Base-by-base conservation (phyloP, 495 filamentous ascomycete species). In the Penicillium cosmopolitanum region DNA sequence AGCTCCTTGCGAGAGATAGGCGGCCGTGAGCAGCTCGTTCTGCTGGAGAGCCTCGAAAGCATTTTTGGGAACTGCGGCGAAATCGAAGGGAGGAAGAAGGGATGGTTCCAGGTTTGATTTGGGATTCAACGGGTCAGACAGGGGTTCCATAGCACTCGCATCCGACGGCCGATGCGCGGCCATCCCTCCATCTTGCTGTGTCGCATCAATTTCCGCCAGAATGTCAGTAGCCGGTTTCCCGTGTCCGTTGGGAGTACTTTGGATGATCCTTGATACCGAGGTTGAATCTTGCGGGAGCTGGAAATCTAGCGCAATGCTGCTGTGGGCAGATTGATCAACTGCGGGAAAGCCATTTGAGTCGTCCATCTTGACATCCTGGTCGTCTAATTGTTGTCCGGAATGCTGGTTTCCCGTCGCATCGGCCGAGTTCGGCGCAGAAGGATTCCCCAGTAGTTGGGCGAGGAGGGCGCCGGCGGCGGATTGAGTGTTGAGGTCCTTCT, bases 381-480 rank as follows among this genome's bases (percentile, higher is more conserved):
- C 48, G n/a, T 66, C 55, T 11, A 21, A 46, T 40, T 55, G 46
- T 52, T 52, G 57, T 28, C 55, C 64, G 40, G 58, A 51, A 28
- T 56, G 51, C 53, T 50, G 44, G n/a, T 51, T 56, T 57, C 46
- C 46, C 21, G 46, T 48, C 46, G 46, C 46, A 48, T 48, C 46
- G 10, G 21, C 10, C 6, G 46, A 48, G n/a, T 48, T 48, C 21
- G 51, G 42, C 35, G 58, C 58, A 47, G 64, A 60, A 48, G 63
- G 73, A 60, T 74, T 77, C 23, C 75, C 75, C 34, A 80, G 73
- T 1, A 79, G 66, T 64, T 79, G 75, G 19, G 77, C 76, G 44
- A 79, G 68, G 3, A 80, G 72, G 25, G 76, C 74, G 25, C 76
- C 77, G 62, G 77, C 77, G 40, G 77, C 77, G 43, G 70, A 74